Evolutionary conservation across 306 rosid species (phyloP), one percentile per base, ranked within the genome.

Genomic region (Ammopiptanthus mongolicus): DNA sequence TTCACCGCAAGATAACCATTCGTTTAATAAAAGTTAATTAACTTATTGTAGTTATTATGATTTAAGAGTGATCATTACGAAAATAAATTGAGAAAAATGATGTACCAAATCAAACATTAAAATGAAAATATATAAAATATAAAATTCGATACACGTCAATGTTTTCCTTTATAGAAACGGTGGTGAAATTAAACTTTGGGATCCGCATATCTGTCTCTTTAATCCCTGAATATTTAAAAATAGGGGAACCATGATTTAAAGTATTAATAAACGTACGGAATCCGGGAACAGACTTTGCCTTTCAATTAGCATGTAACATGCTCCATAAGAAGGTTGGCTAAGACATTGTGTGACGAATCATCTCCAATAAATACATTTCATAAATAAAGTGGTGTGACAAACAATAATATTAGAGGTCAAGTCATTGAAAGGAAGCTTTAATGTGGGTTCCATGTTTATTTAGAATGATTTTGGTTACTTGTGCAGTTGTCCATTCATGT

Each of bases 361-460:
- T 58, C 39, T 22, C 19, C 25, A 25, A 25, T 11, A 23, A 57
- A 10, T 57, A 13, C 7, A 57, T 28, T 12, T 12, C 28, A 21
- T 25, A 5, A 5, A 5, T 28, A 8, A 11, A 78, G 31, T 14
- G 59, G 41, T 60, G 66, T 31, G 83, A 18, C 58, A 58, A 51
- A 61, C 73, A 53, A 67, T 50, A 22, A 12, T 50, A 64, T 60
- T 65, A 50, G 39, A 6, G 77, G 78, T 74, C 80, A 61, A 67
- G 22, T 51, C 77, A 33, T 57, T n/a, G 3, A 12, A 69, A 13
- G 12, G 39, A 37, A 75, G 73, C 61, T 59, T 78, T 71, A 59
- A 51, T 59, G 61, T 8, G 64, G 75, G 83, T 25, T 36, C 78
- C 78, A 51, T 56, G 15, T 1, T 19, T 52, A 70, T 39, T 62